Conservation (phyloP, 139 green algal genomes). For the Desmodesmus armatus region DNA sequence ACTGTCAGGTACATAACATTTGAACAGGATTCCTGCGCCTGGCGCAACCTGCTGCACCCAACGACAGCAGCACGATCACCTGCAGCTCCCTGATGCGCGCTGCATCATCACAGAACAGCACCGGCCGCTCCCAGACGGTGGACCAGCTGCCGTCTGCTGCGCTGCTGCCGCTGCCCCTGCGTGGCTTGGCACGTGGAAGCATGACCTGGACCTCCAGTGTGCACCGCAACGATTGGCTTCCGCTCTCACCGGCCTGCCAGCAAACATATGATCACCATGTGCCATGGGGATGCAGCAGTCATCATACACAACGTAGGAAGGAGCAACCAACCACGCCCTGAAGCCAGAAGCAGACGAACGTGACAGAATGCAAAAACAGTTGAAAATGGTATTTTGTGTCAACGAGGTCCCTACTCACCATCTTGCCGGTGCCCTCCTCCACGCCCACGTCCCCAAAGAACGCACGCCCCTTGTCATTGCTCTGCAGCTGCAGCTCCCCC, state of each 20-base stretch:
- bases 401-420: too few relatives aligned
- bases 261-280: too few relatives aligned
- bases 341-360: not conserved
- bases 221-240: slow-evolving; percentile 49
- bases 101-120: slow-evolving; percentile 77
- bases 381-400: too few relatives aligned
- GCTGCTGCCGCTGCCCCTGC: slow-evolving; percentile 8
- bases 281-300: too few relatives aligned
- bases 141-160: slow-evolving; percentile 45
- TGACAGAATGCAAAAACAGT: too few relatives aligned
- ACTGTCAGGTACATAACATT: too few relatives aligned
- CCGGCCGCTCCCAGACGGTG: slow-evolving; percentile 53
- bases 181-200: not conserved
- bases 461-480: slow-evolving; percentile 58
- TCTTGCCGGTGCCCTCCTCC: slow-evolving; percentile 58
- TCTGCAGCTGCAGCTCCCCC: slow-evolving; percentile 33
- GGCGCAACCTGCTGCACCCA: slow-evolving; percentile 13
- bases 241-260: too few relatives aligned
- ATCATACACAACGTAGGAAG: too few relatives aligned
- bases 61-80: slow-evolving; percentile 24
- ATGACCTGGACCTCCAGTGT: slow-evolving; percentile 37
- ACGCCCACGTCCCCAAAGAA: slow-evolving; percentile 67
- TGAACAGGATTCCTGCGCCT: not conserved
- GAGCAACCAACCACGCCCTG: not conserved
- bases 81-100: slow-evolving; percentile 65